Conservation (phyloP, 108 stramenopile genomes). For the Fistulifera pelliculosa region DNA sequence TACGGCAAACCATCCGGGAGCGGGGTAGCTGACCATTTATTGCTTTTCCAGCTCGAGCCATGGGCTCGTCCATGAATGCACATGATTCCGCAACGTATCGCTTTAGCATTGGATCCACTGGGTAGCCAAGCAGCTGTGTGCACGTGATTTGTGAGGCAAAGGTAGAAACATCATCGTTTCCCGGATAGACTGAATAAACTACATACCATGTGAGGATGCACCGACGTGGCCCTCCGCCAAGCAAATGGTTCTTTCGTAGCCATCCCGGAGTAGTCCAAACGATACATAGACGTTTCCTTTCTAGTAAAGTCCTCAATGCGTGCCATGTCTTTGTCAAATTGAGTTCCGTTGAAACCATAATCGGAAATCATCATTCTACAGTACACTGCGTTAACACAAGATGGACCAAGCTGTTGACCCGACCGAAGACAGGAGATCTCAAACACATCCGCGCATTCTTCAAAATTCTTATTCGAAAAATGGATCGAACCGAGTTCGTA, state of each 20-base stretch:
- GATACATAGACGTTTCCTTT: slow-evolving; percentile 34
- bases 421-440: slow-evolving; percentile 64
- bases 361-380: slow-evolving; percentile 64
- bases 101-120: slow-evolving; percentile 49
- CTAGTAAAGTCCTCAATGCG: slow-evolving; percentile 35
- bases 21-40: slow-evolving; percentile 18
- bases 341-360: slow-evolving; percentile 67
- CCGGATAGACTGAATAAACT: no score
- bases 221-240: slow-evolving; percentile 61
- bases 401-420: slow-evolving; percentile 25
- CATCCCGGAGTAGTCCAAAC: slow-evolving; percentile 5
- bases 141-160: no score
- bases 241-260: slow-evolving; percentile 15
- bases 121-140: slow-evolving; percentile 56
- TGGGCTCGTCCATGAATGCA: slow-evolving; percentile 63
- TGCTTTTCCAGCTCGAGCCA: slow-evolving; percentile 31
- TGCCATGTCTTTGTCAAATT: slow-evolving; percentile 62
- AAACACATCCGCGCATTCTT: slow-evolving; percentile 59
- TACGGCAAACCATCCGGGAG: slow-evolving; percentile 60
- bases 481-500: slow-evolving; percentile 55
- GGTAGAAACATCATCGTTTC: neutral
- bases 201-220: slow-evolving; percentile 39
- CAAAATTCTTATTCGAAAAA: slow-evolving; percentile 52
- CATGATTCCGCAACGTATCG: slow-evolving; percentile 63
- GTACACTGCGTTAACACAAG: slow-evolving; percentile 73